These are phyloP conservation scores for Naganishia antarctica DNA, from an alignment of 768 basidiomycete species.

Conservation along the genomic window DNA sequence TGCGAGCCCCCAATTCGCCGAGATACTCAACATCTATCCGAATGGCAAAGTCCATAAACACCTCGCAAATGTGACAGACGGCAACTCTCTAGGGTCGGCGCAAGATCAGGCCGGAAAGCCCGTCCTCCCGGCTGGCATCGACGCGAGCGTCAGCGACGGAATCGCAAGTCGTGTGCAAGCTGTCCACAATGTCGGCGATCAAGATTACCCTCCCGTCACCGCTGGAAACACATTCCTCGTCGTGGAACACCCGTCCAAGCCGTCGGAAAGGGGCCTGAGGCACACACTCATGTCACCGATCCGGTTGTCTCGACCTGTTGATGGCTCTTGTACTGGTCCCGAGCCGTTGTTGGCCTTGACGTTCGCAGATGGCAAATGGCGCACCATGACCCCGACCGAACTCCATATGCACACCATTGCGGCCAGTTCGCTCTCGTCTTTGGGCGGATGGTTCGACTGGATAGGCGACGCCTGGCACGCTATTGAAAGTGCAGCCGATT, in stretches of 20 bases:
- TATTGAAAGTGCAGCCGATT: conserved; percentile 12
- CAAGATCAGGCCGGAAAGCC: neutral
- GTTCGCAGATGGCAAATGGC: neutral
- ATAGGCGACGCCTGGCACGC: conserved; percentile 18
- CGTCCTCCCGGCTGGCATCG: neutral
- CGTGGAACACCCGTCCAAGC: neutral
- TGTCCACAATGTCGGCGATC: neutral
- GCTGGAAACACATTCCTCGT: conserved; percentile 2
- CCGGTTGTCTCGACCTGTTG: neutral
- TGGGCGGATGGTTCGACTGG: conserved; percentile 7
- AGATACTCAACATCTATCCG: conserved; percentile 2
- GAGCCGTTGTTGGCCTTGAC: neutral
- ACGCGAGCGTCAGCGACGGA: neutral
- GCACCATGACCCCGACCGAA: conserved; percentile 1
- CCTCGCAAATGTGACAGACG: neutral
- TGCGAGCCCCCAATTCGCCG: neutral
- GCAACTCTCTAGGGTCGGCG: neutral
- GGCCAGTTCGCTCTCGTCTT: neutral
- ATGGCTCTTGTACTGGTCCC: neutral
- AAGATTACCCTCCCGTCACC: neutral
- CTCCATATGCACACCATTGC: neutral
- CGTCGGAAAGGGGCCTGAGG: neutral
- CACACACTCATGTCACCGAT: conserved; percentile 7
- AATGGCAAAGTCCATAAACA: neutral
- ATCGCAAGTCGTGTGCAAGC: neutral